These are phyloP conservation scores for Diplodia sapinea DNA, from an alignment of 2,329 filamentous ascomycete species.

Conservation along the genomic window DNA sequence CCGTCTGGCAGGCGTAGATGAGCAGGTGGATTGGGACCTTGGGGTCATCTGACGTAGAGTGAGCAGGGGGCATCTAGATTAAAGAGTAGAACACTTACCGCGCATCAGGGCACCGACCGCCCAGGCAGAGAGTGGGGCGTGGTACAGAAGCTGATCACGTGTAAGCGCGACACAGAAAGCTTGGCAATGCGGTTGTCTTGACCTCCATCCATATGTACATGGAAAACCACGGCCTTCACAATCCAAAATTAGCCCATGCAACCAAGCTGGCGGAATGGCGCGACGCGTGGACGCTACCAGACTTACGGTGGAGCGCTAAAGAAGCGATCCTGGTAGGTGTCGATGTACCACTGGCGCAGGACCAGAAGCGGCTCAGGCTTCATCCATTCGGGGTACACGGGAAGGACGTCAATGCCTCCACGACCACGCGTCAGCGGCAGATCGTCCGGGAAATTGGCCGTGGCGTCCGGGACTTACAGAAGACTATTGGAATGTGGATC, in stretches of 20 bases:
- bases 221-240: conserved; percentile 58
- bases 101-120: conserved; percentile 60
- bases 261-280: not conserved
- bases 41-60: conserved; percentile 57
- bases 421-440: conserved; percentile 22
- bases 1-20: conserved; percentile 64
- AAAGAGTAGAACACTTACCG: conserved; percentile 45
- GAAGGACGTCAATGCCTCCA: conserved; percentile 65
- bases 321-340: conserved; percentile 68
- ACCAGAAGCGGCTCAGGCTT: conserved; percentile 56
- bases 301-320: conserved; percentile 61
- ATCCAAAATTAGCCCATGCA: not conserved
- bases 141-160: conserved; percentile 54
- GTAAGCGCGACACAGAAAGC: conserved; percentile 21
- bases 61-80: not conserved
- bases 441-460: conserved; percentile 29
- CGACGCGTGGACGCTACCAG: not conserved
- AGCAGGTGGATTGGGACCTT: conserved; percentile 65
- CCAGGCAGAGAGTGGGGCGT: conserved; percentile 67
- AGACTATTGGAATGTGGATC: conserved; percentile 66
- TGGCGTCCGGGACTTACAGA: conserved; percentile 53
- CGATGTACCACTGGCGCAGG: conserved; percentile 64
- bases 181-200: conserved; percentile 7
- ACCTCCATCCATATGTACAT: conserved; percentile 63
- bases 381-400: conserved; percentile 62